These are phyloP conservation scores for Aureobasidium sp. DNA, from an alignment of 2,329 filamentous ascomycete genomes.

Conservation along the genomic window DNA sequence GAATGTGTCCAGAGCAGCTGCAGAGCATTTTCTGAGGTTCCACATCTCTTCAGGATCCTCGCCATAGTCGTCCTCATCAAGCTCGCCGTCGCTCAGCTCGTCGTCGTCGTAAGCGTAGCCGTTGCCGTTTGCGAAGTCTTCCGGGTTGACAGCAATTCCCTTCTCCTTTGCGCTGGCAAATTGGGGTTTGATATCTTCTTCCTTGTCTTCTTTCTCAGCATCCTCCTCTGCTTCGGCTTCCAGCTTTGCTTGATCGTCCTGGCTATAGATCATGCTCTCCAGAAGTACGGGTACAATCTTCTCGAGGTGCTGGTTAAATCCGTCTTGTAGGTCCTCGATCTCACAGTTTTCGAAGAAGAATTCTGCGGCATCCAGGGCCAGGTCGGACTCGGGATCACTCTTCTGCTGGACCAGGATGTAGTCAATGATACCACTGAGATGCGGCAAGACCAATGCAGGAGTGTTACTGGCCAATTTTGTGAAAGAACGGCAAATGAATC, in stretches of 20 bases:
- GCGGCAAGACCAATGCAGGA: conserved; percentile 82
- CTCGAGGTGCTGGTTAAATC: conserved; percentile 67
- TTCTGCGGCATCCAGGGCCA: conserved; percentile 90
- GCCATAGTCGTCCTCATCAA: conserved; percentile 63
- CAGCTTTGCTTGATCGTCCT: conserved; percentile 81
- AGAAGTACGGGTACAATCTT: conserved; percentile 87
- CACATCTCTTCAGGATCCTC: conserved; percentile 83
- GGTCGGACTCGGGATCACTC: conserved; percentile 71
- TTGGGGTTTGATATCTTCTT: conserved; percentile 83
- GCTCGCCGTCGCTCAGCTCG: conserved; percentile 80
- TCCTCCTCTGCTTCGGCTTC: conserved; percentile 74
- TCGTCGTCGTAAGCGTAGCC: conserved; percentile 51
- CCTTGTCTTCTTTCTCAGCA: conserved; percentile 83
- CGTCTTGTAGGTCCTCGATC: conserved; percentile 69
- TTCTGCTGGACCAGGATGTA: conserved; percentile 90
- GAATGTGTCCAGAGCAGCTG: conserved; percentile 88
- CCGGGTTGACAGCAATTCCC: conserved; percentile 26
- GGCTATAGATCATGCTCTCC: conserved; percentile 92
- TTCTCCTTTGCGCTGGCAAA: conserved; percentile 61
- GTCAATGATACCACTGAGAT: conserved; percentile 80
- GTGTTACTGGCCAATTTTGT: conserved; percentile 85
- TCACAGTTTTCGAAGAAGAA: conserved; percentile 96
- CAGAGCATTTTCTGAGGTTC: conserved; percentile 95
- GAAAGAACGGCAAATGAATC: conserved; percentile 89
- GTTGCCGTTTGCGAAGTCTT: conserved; percentile 32